These are phyloP conservation scores for Clonostachys rosea DNA, from an alignment of 2,329 filamentous ascomycete genomes.

Conservation along the genomic window DNA sequence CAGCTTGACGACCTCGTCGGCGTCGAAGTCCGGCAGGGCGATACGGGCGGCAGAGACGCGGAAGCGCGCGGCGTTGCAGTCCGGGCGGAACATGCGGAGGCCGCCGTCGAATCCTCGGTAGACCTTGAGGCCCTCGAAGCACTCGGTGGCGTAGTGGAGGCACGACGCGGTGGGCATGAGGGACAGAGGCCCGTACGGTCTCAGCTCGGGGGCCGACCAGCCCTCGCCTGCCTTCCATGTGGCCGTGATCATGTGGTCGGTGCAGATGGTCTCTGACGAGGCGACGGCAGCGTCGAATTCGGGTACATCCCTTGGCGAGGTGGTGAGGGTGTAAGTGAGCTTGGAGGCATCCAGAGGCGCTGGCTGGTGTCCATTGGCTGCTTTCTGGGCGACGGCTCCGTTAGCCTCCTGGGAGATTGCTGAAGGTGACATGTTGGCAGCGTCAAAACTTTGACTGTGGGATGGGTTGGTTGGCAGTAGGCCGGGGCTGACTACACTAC, in stretches of 20 bases:
- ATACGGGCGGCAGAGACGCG: slow-evolving; percentile 59
- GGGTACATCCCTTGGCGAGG: slow-evolving; percentile 46
- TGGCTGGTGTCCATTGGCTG: too few species aligned
- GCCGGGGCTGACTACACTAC: too few species aligned
- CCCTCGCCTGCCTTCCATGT: slow-evolving; percentile 61
- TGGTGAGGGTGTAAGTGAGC: slow-evolving; percentile 49
- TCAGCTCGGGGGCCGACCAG: slow-evolving; percentile 70
- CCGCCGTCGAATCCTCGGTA: slow-evolving; percentile 75
- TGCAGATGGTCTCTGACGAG: slow-evolving; percentile 53
- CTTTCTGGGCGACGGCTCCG: too few species aligned
- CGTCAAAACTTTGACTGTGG: too few species aligned
- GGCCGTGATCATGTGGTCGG: slow-evolving; percentile 85
- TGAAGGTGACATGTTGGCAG: too few species aligned
- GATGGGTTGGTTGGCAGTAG: too few species aligned
- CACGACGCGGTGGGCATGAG: slow-evolving; percentile 78
- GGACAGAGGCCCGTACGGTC: slow-evolving; percentile 71
- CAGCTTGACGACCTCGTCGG: slow-evolving; percentile 68
- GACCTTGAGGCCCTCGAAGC: slow-evolving; percentile 81
- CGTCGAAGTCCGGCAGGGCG: slow-evolving; percentile 69
- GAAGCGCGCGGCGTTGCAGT: slow-evolving; percentile 66
- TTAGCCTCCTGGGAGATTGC: too few species aligned
- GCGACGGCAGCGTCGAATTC: slow-evolving; percentile 39
- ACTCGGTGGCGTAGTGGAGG: slow-evolving; percentile 87
- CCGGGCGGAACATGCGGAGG: slow-evolving; percentile 71
- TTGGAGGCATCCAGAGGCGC: slow-evolving; percentile 48